Evolutionary conservation across 75 land plant species (phyloP).

Genomic region (Picea glauca): DNA sequence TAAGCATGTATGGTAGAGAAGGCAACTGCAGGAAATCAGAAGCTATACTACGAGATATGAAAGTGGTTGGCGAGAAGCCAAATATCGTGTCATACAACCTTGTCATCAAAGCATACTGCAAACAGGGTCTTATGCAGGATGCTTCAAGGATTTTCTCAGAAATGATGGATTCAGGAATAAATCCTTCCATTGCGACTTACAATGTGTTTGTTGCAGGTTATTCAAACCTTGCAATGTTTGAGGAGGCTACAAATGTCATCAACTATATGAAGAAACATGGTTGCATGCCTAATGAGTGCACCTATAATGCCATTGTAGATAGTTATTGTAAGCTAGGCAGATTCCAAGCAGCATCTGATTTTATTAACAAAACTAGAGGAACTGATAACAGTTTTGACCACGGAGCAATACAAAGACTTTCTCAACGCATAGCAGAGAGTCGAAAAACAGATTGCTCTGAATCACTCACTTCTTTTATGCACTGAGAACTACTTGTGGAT

Average conservation of each 20-base stretch:
- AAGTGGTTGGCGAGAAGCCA: constrained; percentile 53
- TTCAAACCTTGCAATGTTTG: constrained; percentile 55
- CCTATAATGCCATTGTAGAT: constrained; percentile 67
- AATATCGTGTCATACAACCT: constrained; percentile 78
- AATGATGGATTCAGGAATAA: constrained; percentile 63
- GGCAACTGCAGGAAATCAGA: constrained; percentile 84
- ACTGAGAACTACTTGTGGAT: too few relatives aligned
- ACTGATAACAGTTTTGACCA: constrained; percentile 27
- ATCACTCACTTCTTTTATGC: too few relatives aligned
- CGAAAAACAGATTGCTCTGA: too few relatives aligned
- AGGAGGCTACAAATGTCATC: constrained; percentile 65
- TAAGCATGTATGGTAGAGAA: constrained; percentile 79
- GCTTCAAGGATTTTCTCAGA: constrained; percentile 63
- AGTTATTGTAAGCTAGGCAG: constrained; percentile 61
- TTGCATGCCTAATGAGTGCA: constrained; percentile 70
- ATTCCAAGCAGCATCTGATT: constrained; percentile 47
- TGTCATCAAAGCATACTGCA: constrained; percentile 76
- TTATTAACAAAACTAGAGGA: constrained; percentile 29
- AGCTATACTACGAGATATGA: constrained; percentile 46
- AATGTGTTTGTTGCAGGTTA: constrained; percentile 70
- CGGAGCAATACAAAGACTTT: constrained; percentile 20
- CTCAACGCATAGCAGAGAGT: constrained; percentile 9
- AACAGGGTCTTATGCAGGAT: constrained; percentile 84
- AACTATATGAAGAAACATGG: constrained; percentile 68
- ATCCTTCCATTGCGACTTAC: constrained; percentile 73